phyloP scores from a whole-genome alignment of 306 rosid genomes.

The Myrica gale region DNA sequence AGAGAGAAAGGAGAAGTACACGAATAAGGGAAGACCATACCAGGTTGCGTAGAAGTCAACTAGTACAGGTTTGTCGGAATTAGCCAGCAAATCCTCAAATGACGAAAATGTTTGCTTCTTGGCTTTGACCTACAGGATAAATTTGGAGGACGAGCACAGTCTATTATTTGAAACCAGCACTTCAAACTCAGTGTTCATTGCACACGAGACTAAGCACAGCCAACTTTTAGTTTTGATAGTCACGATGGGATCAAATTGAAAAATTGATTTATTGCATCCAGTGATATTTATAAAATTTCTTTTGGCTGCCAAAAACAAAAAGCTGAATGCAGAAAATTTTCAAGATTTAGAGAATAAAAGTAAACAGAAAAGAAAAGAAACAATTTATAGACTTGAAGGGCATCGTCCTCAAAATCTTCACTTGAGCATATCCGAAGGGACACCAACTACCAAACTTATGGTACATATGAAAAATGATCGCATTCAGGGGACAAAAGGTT shows the following conservation, averaged over 20 bases:
- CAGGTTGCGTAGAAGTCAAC: conserved; percentile 99
- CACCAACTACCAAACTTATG: too few relatives aligned
- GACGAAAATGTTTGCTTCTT: conserved; percentile 78
- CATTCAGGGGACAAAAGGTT: neutral
- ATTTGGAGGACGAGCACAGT: conserved; percentile 6
- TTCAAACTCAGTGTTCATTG: neutral
- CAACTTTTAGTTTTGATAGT: neutral
- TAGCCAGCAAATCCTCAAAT: conserved; percentile 75
- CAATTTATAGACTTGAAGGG: neutral
- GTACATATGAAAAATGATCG: neutral
- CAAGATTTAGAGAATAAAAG: neutral
- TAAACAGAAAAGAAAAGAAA: neutral
- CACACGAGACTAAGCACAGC: neutral
- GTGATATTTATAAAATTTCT: neutral
- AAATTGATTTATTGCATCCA: neutral
- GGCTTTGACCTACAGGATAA: conserved; percentile 63
- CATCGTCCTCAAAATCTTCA: neutral
- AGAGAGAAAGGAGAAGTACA: neutral
- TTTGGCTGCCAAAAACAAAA: neutral
- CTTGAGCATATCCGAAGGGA: too few relatives aligned
- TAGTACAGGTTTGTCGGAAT: conserved; percentile 72
- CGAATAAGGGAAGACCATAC: conserved; percentile 36
- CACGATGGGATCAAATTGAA: neutral
- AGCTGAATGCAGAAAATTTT: neutral
- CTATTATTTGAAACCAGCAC: conserved; percentile 9